Conservation (phyloP, 2,329 filamentous ascomycete species). For the Leptographium lundbergii region DNA sequence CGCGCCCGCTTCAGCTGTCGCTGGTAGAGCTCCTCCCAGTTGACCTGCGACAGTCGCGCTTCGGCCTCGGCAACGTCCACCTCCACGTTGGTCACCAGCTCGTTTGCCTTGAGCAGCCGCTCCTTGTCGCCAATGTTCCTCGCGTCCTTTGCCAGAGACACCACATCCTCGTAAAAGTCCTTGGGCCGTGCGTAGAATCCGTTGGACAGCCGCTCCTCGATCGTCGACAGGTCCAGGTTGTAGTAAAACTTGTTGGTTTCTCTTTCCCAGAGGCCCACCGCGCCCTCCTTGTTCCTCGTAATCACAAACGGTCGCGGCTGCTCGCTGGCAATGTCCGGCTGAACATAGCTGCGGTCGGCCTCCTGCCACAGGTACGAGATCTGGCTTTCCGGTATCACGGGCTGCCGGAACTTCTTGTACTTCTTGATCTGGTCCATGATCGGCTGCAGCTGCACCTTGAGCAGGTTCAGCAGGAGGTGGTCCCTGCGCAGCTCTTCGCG, state of each 20-base stretch:
- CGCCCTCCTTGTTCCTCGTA: constrained; percentile 65
- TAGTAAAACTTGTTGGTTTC: constrained; percentile 79
- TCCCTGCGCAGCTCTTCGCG: constrained; percentile 73
- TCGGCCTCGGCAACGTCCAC: constrained; percentile 79
- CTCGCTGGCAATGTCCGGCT: constrained; percentile 41
- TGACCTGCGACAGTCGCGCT: constrained; percentile 37
- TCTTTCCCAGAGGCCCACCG: constrained; percentile 62
- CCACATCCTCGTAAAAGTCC: constrained; percentile 83
- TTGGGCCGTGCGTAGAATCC: constrained; percentile 87
- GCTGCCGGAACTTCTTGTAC: constrained; percentile 77
- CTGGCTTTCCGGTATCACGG: constrained; percentile 59
- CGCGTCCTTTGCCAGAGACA: constrained; percentile 72
- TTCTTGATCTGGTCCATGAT: constrained; percentile 98
- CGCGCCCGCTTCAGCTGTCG: constrained; percentile 55
- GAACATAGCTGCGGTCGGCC: constrained; percentile 58
- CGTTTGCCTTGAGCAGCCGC: constrained; percentile 73
- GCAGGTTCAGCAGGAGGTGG: constrained; percentile 66
- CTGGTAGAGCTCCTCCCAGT: constrained; percentile 73
- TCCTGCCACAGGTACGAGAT: constrained; percentile 80
- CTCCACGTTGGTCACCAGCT: constrained; percentile 85
- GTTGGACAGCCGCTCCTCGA: constrained; percentile 93
- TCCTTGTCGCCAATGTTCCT: constrained; percentile 73
- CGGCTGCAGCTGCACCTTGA: constrained; percentile 83
- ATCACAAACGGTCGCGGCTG: constrained; percentile 65
- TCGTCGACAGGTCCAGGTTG: constrained; percentile 83